These are phyloP conservation scores for Aphanomyces euteiches DNA, from an alignment of 352 stramenopile genomes.

Conservation along the genomic window DNA sequence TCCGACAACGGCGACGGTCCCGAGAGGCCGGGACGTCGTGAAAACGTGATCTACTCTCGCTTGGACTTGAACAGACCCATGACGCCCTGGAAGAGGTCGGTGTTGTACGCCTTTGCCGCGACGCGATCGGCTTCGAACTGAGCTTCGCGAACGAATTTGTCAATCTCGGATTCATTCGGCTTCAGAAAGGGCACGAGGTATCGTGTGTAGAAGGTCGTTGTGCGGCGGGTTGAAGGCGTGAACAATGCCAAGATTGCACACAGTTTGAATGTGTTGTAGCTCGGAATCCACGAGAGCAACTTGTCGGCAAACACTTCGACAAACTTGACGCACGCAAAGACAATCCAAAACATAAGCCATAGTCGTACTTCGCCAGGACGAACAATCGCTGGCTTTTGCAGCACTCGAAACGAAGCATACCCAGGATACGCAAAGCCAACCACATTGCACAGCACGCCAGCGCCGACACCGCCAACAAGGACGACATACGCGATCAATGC, in stretches of 20 bases:
- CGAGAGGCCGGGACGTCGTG: too few relatives aligned
- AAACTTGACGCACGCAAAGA: slow-evolving; percentile 97
- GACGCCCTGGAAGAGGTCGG: slow-evolving; percentile 21
- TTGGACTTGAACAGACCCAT: slow-evolving; percentile 14
- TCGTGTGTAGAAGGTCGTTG: slow-evolving; percentile 94
- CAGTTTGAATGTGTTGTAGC: slow-evolving; percentile 98
- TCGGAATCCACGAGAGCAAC: slow-evolving; percentile 95
- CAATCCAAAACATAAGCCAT: slow-evolving; percentile 97
- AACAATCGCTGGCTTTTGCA: slow-evolving; percentile 46
- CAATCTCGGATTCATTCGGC: slow-evolving; percentile 74
- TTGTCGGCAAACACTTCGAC: slow-evolving; percentile 96
- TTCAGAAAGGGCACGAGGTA: slow-evolving; percentile 89
- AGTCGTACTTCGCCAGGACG: slow-evolving; percentile 54
- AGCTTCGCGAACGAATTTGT: slow-evolving; percentile 72
- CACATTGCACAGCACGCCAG: slow-evolving; percentile 78
- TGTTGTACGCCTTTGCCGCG: slow-evolving; percentile 17
- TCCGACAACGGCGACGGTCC: neutral
- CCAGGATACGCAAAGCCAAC: slow-evolving; percentile 81
- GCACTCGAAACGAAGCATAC: slow-evolving; percentile 81
- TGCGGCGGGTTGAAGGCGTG: slow-evolving; percentile 93
- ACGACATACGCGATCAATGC: slow-evolving; percentile 66
- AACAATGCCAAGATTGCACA: slow-evolving; percentile 97
- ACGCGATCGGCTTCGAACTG: slow-evolving; percentile 16
- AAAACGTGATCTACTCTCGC: slow-evolving; percentile 14
- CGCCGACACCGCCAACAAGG: slow-evolving; percentile 80